Conservation (phyloP, 2,329 filamentous ascomycete genomes). For the Trichoderma sp. region DNA sequence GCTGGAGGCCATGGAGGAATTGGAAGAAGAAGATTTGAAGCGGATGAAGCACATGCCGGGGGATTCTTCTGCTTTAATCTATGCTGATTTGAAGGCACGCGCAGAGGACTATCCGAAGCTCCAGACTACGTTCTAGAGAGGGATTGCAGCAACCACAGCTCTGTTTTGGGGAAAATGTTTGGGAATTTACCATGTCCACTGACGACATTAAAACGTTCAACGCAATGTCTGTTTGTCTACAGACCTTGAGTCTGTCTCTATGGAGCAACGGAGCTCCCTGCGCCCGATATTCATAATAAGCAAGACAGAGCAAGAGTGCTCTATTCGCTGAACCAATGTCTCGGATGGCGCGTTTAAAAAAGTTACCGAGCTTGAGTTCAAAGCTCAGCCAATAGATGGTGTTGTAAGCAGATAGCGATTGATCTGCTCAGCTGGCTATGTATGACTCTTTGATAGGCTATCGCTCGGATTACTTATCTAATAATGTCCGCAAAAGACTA, state of each 20-base stretch:
- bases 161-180: neutral
- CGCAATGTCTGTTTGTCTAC: neutral
- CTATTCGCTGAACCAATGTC: neutral
- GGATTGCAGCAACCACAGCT: neutral
- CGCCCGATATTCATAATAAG: no score
- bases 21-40: conserved; percentile 75
- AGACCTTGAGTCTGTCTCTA: neutral
- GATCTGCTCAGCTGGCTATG: neutral
- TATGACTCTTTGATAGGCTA: conserved; percentile 11
- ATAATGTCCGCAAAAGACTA: neutral
- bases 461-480: neutral
- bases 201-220: neutral
- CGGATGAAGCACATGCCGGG: conserved; percentile 60
- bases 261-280: no score
- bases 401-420: neutral
- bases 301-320: no score
- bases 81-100: conserved; percentile 21
- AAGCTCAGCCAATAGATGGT: neutral
- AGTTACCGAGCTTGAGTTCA: neutral
- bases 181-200: neutral
- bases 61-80: conserved; percentile 46
- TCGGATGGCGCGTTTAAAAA: neutral
- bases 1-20: conserved; percentile 70
- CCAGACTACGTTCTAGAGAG: conserved; percentile 36
- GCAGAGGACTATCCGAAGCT: conserved; percentile 33